phyloP scores from a whole-genome alignment of 2,329 filamentous ascomycete genomes.

The Cryoendolithus antarcticus region DNA sequence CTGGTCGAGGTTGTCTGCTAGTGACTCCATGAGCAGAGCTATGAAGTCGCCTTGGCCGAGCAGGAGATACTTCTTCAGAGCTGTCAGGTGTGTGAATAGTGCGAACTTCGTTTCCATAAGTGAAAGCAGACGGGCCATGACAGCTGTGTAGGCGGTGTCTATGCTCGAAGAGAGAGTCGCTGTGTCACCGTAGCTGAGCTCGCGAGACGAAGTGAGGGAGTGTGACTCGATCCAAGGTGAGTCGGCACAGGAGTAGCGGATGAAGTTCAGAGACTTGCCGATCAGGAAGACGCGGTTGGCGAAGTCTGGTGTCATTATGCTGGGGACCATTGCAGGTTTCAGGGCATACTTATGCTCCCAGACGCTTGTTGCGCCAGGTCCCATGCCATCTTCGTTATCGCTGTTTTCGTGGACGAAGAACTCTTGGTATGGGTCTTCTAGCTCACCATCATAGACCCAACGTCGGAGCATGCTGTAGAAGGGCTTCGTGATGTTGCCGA shows the following conservation, averaged over 20 bases:
- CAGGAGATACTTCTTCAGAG: constrained; percentile 87
- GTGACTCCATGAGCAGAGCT: constrained; percentile 88
- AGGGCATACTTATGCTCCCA: constrained; percentile 98
- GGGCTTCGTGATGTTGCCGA: constrained; percentile 76
- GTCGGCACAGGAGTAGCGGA: constrained; percentile 87
- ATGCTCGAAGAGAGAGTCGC: constrained; percentile 85
- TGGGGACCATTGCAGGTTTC: constrained; percentile 74
- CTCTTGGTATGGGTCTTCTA: constrained; percentile 89
- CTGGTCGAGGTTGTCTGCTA: constrained; percentile 82
- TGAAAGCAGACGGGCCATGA: constrained; percentile 86
- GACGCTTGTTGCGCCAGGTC: constrained; percentile 62
- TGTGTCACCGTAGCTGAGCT: constrained; percentile 85
- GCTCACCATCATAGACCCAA: constrained; percentile 97
- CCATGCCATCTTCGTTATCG: constrained; percentile 32
- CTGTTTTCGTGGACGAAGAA: constrained; percentile 89
- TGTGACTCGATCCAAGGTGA: constrained; percentile 92
- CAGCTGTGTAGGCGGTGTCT: constrained; percentile 93
- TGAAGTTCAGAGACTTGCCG: constrained; percentile 96
- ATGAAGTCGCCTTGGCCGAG: constrained; percentile 97
- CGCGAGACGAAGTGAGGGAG: constrained; percentile 83
- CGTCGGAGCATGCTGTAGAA: constrained; percentile 94
- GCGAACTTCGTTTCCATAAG: constrained; percentile 95
- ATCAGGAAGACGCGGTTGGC: constrained; percentile 95
- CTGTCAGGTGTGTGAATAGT: constrained; percentile 80
- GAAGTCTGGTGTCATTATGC: constrained; percentile 86